phyloP scores from a whole-genome alignment of 352 stramenopile genomes.

The Globisporangium spinosum region DNA sequence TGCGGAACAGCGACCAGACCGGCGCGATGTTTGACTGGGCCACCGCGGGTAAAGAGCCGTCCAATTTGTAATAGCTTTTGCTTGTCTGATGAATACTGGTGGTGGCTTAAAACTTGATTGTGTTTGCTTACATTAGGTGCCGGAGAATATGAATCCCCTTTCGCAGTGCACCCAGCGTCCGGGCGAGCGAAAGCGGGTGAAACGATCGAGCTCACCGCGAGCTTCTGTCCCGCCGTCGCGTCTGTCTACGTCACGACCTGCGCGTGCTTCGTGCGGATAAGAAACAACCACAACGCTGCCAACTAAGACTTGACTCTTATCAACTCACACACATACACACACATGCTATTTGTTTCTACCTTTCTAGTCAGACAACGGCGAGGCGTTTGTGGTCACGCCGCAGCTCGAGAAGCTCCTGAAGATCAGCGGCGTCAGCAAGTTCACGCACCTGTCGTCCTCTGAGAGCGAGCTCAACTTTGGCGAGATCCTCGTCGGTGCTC shows the following conservation, averaged over 20 bases:
- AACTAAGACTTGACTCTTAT: no score
- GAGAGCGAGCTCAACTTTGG: slow-evolving; percentile 84
- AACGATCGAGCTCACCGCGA: slow-evolving; percentile 63
- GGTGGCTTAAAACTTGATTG: not conserved
- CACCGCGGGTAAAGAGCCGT: slow-evolving; percentile 32
- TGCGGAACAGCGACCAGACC: slow-evolving; percentile 89
- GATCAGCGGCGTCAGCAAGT: slow-evolving; percentile 88
- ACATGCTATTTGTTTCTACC: not conserved
- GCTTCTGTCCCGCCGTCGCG: slow-evolving; percentile 62
- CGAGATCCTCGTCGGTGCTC: slow-evolving; percentile 68
- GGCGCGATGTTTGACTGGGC: slow-evolving; percentile 84
- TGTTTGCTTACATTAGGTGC: slow-evolving; percentile 23
- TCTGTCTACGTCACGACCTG: slow-evolving; percentile 87
- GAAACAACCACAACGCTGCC: slow-evolving; percentile 4
- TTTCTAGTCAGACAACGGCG: slow-evolving; percentile 27
- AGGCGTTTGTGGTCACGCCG: slow-evolving; percentile 22
- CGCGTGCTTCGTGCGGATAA: slow-evolving; percentile 54
- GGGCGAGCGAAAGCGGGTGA: slow-evolving; percentile 66
- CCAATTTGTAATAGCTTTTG: not conserved
- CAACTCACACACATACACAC: not conserved
- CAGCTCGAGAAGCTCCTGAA: slow-evolving; percentile 66
- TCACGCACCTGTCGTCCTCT: slow-evolving; percentile 79
- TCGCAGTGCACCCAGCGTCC: slow-evolving; percentile 66
- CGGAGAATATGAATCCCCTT: slow-evolving; percentile 63
- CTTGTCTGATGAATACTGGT: not conserved